Percentiles rank a stretch among this genome's conserved stretches.
Conservation (phyloP, 345 rosid genomes). For the Iberis pinnata region DNA sequence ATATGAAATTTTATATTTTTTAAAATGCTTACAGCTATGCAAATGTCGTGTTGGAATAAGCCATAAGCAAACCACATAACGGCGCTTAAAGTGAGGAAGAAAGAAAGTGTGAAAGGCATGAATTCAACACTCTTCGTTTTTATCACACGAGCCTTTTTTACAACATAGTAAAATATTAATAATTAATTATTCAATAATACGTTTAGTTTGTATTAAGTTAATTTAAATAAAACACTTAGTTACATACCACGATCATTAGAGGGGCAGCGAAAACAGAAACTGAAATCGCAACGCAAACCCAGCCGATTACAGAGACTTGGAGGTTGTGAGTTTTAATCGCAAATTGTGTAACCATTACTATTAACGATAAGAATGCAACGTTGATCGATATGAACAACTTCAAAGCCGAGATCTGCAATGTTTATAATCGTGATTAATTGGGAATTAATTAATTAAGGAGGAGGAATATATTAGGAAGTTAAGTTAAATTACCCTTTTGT, state of each 20-base stretch:
- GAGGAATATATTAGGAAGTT: neutral
- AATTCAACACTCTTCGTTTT: constrained; percentile 78
- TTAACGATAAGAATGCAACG: constrained; percentile 45
- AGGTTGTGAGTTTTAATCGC: neutral
- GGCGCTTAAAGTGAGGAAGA: constrained; percentile 78
- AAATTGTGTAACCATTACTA: constrained; percentile 42
- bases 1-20: no score
- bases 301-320: constrained; percentile 54
- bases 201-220: neutral
- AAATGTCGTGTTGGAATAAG: constrained; percentile 43
- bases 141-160: constrained; percentile 59
- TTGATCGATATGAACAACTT: constrained; percentile 44
- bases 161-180: neutral
- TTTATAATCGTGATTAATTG: neutral
- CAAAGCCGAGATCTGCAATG: constrained; percentile 50
- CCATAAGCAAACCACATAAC: constrained; percentile 81
- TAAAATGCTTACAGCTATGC: constrained; percentile 58
- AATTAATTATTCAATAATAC: neutral
- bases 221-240: neutral
- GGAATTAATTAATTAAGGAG: neutral
- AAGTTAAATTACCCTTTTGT: constrained; percentile 46
- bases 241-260: constrained; percentile 49
- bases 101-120: constrained; percentile 82
- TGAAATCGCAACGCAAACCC: constrained; percentile 68
- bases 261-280: constrained; percentile 82